A percentile compares a stretch with the other conserved stretches of the same genome.
Evolutionary conservation across 2,329 filamentous ascomycete species (phyloP).

Genomic region (Xylariales sp.): DNA sequence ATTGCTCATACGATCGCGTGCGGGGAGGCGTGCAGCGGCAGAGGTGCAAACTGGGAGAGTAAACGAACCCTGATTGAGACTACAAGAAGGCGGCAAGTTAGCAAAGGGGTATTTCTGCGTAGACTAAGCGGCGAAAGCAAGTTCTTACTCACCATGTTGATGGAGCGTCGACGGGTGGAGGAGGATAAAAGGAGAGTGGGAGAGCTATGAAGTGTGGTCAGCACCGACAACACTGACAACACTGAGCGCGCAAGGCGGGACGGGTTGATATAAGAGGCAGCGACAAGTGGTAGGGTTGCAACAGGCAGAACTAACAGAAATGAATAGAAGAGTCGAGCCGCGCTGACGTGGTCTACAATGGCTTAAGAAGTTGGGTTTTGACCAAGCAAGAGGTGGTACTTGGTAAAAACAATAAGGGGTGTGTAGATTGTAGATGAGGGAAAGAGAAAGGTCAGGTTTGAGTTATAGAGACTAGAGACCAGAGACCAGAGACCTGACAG

Average conservation of each 20-base stretch:
- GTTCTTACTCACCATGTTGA: conserved; percentile 50
- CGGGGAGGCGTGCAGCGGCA: conserved; percentile 27
- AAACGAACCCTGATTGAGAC: conserved; percentile 77
- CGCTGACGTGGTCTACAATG: conserved; percentile 37
- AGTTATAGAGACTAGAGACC: conserved; percentile 34
- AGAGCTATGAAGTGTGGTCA: conserved; percentile 47
- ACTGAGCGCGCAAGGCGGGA: conserved; percentile 28
- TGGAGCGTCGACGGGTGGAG: conserved; percentile 39
- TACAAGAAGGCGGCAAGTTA: conserved; percentile 50
- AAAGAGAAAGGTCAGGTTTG: conserved; percentile 41
- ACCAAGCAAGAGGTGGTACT: conserved; percentile 32
- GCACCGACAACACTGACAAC: conserved; percentile 39
- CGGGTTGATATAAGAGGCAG: not conserved
- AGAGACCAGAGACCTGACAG: conserved; percentile 35
- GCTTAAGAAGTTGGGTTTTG: conserved; percentile 33
- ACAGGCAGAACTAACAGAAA: conserved; percentile 37
- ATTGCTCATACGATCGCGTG: conserved; percentile 32
- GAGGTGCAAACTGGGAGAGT: conserved; percentile 36
- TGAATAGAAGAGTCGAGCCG: conserved; percentile 31
- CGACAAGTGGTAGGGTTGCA: conserved; percentile 11
- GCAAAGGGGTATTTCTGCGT: conserved; percentile 31
- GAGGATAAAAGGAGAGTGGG: conserved; percentile 41
- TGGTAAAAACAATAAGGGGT: conserved; percentile 26
- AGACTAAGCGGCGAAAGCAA: conserved; percentile 7
- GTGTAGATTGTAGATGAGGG: conserved; percentile 28